These are phyloP conservation scores for Pythium brassicae DNA, from an alignment of 352 stramenopile genomes.

Conservation along the genomic window DNA sequence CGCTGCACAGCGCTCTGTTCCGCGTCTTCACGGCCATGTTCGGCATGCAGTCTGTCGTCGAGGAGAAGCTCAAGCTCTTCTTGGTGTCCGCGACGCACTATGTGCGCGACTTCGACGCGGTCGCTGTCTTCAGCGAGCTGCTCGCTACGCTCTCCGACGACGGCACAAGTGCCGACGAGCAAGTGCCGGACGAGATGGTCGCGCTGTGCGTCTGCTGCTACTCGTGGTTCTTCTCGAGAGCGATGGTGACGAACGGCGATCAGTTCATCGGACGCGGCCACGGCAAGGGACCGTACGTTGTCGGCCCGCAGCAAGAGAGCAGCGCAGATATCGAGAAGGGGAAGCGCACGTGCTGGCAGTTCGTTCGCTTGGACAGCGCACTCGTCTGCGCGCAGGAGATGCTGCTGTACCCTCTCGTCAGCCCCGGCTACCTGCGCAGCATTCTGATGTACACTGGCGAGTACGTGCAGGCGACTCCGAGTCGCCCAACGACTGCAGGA, in stretches of 20 bases:
- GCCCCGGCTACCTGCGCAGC: slow-evolving; percentile 49
- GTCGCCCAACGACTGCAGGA: background rate
- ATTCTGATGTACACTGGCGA: slow-evolving; percentile 48
- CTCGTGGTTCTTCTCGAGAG: slow-evolving; percentile 53
- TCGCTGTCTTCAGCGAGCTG: slow-evolving; percentile 70
- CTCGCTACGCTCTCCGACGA: slow-evolving; percentile 35
- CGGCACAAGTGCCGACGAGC: slow-evolving; percentile 18
- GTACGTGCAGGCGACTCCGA: slow-evolving; percentile 32
- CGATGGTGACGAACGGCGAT: slow-evolving; percentile 55
- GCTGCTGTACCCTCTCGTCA: slow-evolving; percentile 65
- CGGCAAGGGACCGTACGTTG: background rate
- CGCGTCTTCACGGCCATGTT: slow-evolving; percentile 44
- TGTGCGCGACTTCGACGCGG: slow-evolving; percentile 39
- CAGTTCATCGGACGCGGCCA: slow-evolving; percentile 10
- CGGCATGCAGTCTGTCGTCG: slow-evolving; percentile 42
- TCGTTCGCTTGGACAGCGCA: slow-evolving; percentile 43
- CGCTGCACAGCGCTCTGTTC: slow-evolving; percentile 41
- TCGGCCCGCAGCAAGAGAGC: background rate
- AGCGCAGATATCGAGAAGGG: slow-evolving; percentile 10
- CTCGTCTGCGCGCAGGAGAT: slow-evolving; percentile 67
- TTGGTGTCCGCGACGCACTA: slow-evolving; percentile 57
- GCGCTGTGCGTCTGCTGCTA: slow-evolving; percentile 52
- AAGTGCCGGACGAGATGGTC: slow-evolving; percentile 42
- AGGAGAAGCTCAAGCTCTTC: slow-evolving; percentile 63
- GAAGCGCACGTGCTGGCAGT: slow-evolving; percentile 52